Percentiles rank a stretch among this genome's conserved stretches.
Conservation (phyloP, 2,329 filamentous ascomycete species). For the Colletotrichum tropicicola region DNA sequence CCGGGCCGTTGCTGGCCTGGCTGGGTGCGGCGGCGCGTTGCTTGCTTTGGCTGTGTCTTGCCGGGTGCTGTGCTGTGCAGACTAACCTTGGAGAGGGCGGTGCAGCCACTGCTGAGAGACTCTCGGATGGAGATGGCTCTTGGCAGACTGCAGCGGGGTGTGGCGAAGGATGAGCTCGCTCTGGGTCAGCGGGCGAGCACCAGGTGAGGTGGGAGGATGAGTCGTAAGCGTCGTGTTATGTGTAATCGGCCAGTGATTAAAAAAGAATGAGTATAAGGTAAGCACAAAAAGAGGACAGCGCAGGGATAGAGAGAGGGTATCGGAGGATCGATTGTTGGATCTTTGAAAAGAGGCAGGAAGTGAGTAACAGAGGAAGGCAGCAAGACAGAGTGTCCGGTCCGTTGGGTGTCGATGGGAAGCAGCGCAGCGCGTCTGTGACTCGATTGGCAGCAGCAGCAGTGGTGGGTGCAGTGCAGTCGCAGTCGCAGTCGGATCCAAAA, state of each 20-base stretch:
- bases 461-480: too few species aligned
- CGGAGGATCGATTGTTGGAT: neutral
- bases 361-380: conserved; percentile 9
- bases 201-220: conserved; percentile 20
- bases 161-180: conserved; percentile 16
- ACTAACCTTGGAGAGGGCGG: conserved; percentile 25
- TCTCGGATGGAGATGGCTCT: conserved; percentile 14
- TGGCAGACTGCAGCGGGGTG: conserved; percentile 14
- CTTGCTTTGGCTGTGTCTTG: neutral
- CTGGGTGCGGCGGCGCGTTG: neutral
- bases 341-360: neutral
- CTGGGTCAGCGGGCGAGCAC: conserved; percentile 17
- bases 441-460: neutral
- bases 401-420: neutral
- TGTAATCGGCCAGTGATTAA: conserved; percentile 14
- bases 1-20: neutral
- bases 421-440: neutral
- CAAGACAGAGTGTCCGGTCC: neutral
- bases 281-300: conserved; percentile 8
- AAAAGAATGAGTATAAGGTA: conserved; percentile 25
- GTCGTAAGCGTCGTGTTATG: conserved; percentile 26
- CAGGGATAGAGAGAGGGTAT: conserved; percentile 26
- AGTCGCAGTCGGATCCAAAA: neutral
- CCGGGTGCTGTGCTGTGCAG: neutral
- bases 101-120: conserved; percentile 19